phyloP scores from a whole-genome alignment of 805 yeast species.

The Barnettozyma pratensis region DNA sequence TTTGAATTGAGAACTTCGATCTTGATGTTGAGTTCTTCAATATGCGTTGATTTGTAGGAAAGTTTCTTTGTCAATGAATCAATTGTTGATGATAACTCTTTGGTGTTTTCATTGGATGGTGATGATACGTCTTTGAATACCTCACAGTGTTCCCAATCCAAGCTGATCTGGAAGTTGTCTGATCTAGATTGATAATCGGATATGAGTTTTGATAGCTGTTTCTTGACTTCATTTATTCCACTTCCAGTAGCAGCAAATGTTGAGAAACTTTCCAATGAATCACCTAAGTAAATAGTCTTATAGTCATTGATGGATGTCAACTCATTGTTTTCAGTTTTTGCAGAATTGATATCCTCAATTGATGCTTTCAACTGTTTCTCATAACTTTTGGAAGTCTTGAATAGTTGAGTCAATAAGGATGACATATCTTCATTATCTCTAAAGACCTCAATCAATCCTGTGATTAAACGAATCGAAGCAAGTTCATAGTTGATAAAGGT shows the following conservation, averaged over 20 bases:
- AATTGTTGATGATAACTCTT: neutral
- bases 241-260: neutral
- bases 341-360: neutral
- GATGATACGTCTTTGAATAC: neutral
- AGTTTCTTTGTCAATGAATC: neutral
- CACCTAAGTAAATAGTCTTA: neutral
- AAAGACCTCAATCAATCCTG: neutral
- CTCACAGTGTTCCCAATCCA: neutral
- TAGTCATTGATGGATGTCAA: neutral
- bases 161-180: neutral
- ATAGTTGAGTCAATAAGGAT: neutral
- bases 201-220: neutral
- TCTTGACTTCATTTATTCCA: neutral
- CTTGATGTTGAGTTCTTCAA: slow-evolving; percentile 42
- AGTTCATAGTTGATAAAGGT: neutral
- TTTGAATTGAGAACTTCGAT: slow-evolving; percentile 41
- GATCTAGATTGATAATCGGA: neutral
- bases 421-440: neutral
- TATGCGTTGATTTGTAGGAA: slow-evolving; percentile 11
- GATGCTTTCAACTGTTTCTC: neutral
- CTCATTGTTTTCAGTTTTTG: neutral
- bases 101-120: neutral
- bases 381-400: neutral
- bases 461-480: neutral
- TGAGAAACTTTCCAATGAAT: neutral